Evolutionary conservation across 306 rosid species (phyloP), one percentile per base, ranked within the genome.

Genomic region (Nissolia schottii): DNA sequence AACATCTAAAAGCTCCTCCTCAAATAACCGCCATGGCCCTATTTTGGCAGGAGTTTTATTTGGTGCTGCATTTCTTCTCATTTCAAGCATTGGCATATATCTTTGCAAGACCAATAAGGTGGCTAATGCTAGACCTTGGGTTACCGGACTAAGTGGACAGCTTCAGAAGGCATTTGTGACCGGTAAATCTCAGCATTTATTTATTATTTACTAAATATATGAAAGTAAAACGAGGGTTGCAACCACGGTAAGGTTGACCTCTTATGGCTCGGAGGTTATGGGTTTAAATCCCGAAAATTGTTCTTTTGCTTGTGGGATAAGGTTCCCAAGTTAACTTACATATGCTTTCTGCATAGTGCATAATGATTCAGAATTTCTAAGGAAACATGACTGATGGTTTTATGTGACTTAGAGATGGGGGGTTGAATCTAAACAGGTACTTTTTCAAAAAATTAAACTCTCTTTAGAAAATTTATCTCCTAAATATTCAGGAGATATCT

Each of bases 111-210:
- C 57, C 77, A 56, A 77, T 65, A 92, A 87, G 78, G 90, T 87
- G n/a, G 74, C 89, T 43, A 72, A 86, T 73, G 96, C 86, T 55
- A 89, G 71, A 74, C 98, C 98, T 66, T 89, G 98, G 97, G 85
- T 84, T 18, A 86, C 92, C 2, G 97, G 98, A 74, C 73, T 94
- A 73, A 94, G 97, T 13, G 97, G 95, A 79, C 98, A 94, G 84
- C 98, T 94, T 81, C 96, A 91, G 80, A 94, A 94, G 74, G 98
- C 97, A 61, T 87, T 94, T 56, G 86, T 94, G 24, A 87, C 95
- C 0, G 98, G 98, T 93, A 88, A 55, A 32, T 70, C 77, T 37
- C 23, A 72, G 40, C 40, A 62, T 29, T 80, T 70, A 5, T 55
- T 43, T 37, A n/a, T n/a, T n/a, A n/a, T 43, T 19, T 14, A 18